These are phyloP conservation scores for Thermomyces lanuginosus DNA, from an alignment of 2,329 filamentous ascomycete genomes.

Conservation along the genomic window DNA sequence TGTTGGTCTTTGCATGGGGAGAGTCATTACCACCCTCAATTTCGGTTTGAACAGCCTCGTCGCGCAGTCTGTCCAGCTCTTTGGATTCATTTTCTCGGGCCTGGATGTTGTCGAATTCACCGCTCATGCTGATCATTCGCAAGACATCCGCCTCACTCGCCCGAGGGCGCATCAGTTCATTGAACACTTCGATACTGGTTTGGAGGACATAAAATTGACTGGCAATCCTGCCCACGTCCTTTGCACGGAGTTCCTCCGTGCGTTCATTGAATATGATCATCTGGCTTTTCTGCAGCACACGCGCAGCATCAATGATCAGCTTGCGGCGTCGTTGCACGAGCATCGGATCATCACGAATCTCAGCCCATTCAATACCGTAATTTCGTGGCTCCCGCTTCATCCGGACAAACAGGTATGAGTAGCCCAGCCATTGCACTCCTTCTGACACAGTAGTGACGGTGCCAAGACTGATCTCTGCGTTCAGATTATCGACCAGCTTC, in stretches of 20 bases:
- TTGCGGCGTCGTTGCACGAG: conserved; percentile 73
- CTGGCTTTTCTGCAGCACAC: conserved; percentile 75
- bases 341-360: conserved; percentile 73
- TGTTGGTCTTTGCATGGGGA: conserved; percentile 85
- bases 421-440: conserved; percentile 92
- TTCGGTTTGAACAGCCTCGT: conserved; percentile 58
- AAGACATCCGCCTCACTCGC: conserved; percentile 83
- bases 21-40: conserved; percentile 51
- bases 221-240: conserved; percentile 89
- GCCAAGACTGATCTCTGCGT: conserved; percentile 82
- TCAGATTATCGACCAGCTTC: conserved; percentile 89
- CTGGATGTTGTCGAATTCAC: conserved; percentile 95
- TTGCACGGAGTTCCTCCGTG: conserved; percentile 82
- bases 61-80: conserved; percentile 59
- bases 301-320: conserved; percentile 74
- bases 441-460: conserved; percentile 91
- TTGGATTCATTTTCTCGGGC: conserved; percentile 78
- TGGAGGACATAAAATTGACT: conserved; percentile 95
- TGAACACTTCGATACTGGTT: conserved; percentile 89
- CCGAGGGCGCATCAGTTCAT: conserved; percentile 74
- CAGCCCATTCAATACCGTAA: conserved; percentile 90
- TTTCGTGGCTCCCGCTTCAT: conserved; percentile 84
- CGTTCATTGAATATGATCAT: conserved; percentile 98
- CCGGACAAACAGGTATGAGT: conserved; percentile 91
- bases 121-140: conserved; percentile 93